phyloP scores from a whole-genome alignment of 495 filamentous ascomycete genomes.

The Penicillium mononematosum region DNA sequence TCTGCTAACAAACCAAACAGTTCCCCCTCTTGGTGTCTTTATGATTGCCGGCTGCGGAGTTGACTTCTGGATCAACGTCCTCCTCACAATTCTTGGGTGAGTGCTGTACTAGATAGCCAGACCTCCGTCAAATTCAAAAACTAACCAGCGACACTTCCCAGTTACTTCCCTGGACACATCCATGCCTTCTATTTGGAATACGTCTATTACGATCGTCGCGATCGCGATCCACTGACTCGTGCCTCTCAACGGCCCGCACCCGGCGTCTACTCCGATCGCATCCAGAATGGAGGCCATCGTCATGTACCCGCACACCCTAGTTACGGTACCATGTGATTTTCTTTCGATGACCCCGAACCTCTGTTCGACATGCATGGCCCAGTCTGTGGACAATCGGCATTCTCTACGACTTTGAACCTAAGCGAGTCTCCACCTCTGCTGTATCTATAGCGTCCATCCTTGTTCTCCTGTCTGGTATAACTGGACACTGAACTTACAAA shows the following conservation, averaged over 20 bases:
- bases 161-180: conserved; percentile 76
- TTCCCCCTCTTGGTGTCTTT: conserved; percentile 64
- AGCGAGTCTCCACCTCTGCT: not conserved
- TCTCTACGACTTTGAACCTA: not conserved
- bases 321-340: conserved; percentile 51
- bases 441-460: conserved; percentile 1
- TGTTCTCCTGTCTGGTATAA: not conserved
- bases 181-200: conserved; percentile 93
- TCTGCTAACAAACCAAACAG: conserved; percentile 35
- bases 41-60: conserved; percentile 60
- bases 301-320: conserved; percentile 20
- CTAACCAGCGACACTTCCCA: conserved; percentile 27
- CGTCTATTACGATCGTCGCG: conserved; percentile 74
- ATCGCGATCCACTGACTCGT: conserved; percentile 53
- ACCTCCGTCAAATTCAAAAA: not conserved
- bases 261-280: conserved; percentile 75
- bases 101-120: conserved; percentile 15
- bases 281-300: conserved; percentile 67
- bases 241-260: conserved; percentile 54
- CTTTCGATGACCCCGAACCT: conserved; percentile 6
- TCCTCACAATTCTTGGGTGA: conserved; percentile 60
- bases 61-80: conserved; percentile 66
- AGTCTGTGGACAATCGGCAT: not conserved
- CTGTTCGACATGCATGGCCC: not conserved
- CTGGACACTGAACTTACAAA: not conserved